These are phyloP conservation scores for Schizochytrium sp. DNA, from an alignment of 108 stramenopile genomes.

Conservation along the genomic window DNA sequence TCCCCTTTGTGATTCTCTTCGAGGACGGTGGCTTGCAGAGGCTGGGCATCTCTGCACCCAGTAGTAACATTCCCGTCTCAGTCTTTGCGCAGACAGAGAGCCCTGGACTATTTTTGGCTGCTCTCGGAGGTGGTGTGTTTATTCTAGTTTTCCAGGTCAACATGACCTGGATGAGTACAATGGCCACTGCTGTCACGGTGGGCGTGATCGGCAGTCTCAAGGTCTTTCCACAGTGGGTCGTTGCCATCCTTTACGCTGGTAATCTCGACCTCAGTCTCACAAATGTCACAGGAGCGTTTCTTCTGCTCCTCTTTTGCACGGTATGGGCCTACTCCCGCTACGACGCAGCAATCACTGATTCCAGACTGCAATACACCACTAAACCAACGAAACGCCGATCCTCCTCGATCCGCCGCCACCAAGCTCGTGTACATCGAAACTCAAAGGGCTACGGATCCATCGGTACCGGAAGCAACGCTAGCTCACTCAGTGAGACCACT, in stretches of 20 bases:
- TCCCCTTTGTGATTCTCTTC: constrained; percentile 64
- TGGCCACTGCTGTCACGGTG: constrained; percentile 67
- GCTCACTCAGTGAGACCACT: too few species aligned
- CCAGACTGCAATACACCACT: constrained; percentile 10
- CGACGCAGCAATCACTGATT: constrained; percentile 21
- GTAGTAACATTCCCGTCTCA: background rate
- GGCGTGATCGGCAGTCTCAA: constrained; percentile 70
- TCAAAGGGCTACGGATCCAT: too few species aligned
- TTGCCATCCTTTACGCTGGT: constrained; percentile 55
- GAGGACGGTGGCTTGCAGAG: constrained; percentile 38
- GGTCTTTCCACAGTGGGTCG: constrained; percentile 71
- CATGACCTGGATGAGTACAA: constrained; percentile 66
- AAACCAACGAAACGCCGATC: constrained; percentile 4
- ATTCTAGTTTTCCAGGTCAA: constrained; percentile 71
- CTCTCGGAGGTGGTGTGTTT: constrained; percentile 65
- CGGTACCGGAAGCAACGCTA: too few species aligned
- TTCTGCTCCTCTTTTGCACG: background rate
- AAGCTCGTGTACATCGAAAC: too few species aligned
- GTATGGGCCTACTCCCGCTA: constrained; percentile 54
- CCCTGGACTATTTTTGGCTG: constrained; percentile 52
- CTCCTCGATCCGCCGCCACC: background rate
- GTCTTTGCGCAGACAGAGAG: constrained; percentile 46
- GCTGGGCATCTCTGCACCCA: background rate
- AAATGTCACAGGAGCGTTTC: background rate
- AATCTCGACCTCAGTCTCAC: background rate